Conservation (phyloP, 1,284 basidiomycete species). For the Cystobasidium pallidum region DNA sequence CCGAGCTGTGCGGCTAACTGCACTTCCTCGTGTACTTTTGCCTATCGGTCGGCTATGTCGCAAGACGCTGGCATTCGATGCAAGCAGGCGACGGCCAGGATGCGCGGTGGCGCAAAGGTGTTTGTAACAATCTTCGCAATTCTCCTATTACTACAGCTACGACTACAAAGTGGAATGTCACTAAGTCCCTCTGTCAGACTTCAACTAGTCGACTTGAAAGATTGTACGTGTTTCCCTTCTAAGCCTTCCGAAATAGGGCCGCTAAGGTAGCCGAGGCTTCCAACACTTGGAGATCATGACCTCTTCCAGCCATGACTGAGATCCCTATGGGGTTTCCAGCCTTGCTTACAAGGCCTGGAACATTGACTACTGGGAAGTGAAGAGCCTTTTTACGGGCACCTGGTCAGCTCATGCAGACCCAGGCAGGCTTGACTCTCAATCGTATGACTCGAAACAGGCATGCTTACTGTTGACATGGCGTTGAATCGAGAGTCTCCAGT, state of each 20-base stretch:
- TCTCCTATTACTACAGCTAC: neutral
- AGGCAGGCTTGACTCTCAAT: neutral
- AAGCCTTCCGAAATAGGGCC: neutral
- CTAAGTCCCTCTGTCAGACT: neutral
- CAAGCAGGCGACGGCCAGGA: neutral
- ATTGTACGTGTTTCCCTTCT: neutral
- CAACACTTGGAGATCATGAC: slow-evolving; percentile 1
- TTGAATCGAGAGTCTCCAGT: slow-evolving; percentile 40
- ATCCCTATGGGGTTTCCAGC: slow-evolving; percentile 32
- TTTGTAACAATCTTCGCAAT: neutral
- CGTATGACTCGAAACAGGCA: too few relatives aligned
- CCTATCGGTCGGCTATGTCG: neutral
- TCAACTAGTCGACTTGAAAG: neutral
- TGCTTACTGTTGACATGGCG: slow-evolving; percentile 29
- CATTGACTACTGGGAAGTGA: slow-evolving; percentile 33
- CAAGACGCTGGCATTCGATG: neutral
- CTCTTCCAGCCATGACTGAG: slow-evolving; percentile 12
- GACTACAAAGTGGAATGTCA: neutral
- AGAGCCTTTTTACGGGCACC: slow-evolving; percentile 6
- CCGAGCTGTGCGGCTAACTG: slow-evolving; percentile 3
- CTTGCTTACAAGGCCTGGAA: slow-evolving; percentile 23
- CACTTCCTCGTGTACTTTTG: too few relatives aligned
- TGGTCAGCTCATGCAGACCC: neutral
- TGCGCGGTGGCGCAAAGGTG: neutral
- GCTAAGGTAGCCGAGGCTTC: neutral